Conservation (phyloP, 495 filamentous ascomycete species). For the Halenospora varia region DNA sequence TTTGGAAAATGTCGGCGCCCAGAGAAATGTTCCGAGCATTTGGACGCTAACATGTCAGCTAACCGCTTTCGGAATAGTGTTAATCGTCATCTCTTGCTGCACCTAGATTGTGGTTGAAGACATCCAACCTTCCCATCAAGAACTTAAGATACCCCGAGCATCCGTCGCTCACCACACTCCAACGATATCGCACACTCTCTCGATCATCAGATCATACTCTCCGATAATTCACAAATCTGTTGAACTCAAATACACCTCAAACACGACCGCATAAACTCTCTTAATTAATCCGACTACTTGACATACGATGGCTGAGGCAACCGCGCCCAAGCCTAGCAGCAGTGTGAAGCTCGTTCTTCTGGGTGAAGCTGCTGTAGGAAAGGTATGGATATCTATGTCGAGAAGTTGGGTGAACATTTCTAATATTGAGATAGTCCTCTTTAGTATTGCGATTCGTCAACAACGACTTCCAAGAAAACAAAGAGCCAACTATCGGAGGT, state of each 20-base stretch:
- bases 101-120: too few species aligned
- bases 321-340: slow-evolving; percentile 85
- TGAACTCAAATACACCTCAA: not conserved
- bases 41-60: not conserved
- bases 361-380: slow-evolving; percentile 95
- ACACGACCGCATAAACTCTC: slow-evolving; percentile 1
- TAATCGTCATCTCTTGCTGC: not conserved
- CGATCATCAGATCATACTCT: not conserved
- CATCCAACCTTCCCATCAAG: not conserved
- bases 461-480: slow-evolving; percentile 99
- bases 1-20: slow-evolving; percentile 2
- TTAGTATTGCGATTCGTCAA: slow-evolving; percentile 98
- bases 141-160: slow-evolving; percentile 1
- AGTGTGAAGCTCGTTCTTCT: slow-evolving; percentile 98
- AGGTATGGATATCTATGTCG: slow-evolving; percentile 53
- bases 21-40: not conserved
- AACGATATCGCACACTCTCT: not conserved
- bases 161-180: not conserved
- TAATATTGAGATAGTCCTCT: slow-evolving; percentile 64
- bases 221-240: not conserved
- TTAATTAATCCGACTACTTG: not conserved
- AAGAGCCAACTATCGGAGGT: slow-evolving; percentile 99
- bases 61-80: not conserved
- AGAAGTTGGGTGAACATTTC: slow-evolving; percentile 1
- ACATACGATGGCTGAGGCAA: slow-evolving; percentile 42